Evolutionary conservation across 495 filamentous ascomycete genomes (phyloP), one percentile per base, ranked within the genome.

Genomic region (Daldinia loculata): DNA sequence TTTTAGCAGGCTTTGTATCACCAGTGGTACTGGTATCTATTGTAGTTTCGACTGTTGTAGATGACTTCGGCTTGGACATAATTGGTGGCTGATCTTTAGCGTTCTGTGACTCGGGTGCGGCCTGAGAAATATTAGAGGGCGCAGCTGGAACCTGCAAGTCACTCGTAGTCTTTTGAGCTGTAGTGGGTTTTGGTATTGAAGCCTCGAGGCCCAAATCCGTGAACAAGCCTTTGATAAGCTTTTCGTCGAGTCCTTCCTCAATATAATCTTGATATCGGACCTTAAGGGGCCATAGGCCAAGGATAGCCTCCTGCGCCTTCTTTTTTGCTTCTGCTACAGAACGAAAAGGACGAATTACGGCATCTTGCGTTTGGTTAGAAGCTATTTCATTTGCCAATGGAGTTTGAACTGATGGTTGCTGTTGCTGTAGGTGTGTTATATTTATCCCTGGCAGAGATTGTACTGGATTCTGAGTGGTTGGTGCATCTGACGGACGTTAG

Each of bases 261-360:
- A 95, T 80, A 69, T 93, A 88, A 63, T 90, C 84, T 53, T 87
- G 79, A 70, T 86, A 94, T 14, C 86, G 85, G 52, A 94, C 87
- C 50, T 89, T 88, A 38, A 90, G 80, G 36, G 87, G 85, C 64
- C 83, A 85, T 27, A 94, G 76, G 41, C 88, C 84, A 15, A 90
- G 80, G 19, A 94, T 83, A 56, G 92, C 91, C 36, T 87, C 85
- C 70, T 90, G 86, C 5, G 92, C 91, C 70, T 90, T 87, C 64
- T 89, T 87, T 58, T 87, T 89, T 39, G 88, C 83, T 67, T 90
- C 87, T 1, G 67, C 70, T 5, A 84, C 65, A 14, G 83, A 71
- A 24, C n/a, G 61, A 52, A 66, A 56, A 50, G 62, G 22, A 1
- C 22, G 41, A 17, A 17, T 15, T 15, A 22, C 22, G n/a, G 45